Evolutionary conservation across 2,329 filamentous ascomycete species (phyloP).

Genomic region (Cladosporium phlei): DNA sequence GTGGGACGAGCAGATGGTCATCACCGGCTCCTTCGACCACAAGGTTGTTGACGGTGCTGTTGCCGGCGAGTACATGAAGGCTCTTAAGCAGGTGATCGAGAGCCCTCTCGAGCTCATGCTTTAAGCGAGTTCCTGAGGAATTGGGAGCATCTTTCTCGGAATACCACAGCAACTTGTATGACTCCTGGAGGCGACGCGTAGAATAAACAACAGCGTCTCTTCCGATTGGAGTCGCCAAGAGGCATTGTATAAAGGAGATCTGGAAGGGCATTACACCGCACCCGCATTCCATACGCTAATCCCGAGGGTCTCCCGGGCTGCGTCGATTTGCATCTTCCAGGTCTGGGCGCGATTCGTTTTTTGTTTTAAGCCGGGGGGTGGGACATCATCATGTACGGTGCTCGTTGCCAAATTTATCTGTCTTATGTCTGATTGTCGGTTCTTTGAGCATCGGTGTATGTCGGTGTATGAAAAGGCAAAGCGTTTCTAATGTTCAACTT

Average conservation of each 20-base stretch:
- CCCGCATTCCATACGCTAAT: neutral
- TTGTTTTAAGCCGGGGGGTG: neutral
- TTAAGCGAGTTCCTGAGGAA: slow-evolving; percentile 42
- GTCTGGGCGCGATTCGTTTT: neutral
- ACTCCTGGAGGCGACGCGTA: slow-evolving; percentile 1
- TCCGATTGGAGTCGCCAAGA: slow-evolving; percentile 1
- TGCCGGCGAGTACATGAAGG: slow-evolving; percentile 92
- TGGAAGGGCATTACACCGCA: neutral
- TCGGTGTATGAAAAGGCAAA: slow-evolving; percentile 10
- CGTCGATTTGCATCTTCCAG: neutral
- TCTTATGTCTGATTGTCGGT: slow-evolving; percentile 1
- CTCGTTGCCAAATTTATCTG: slow-evolving; percentile 1
- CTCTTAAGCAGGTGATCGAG: slow-evolving; percentile 96
- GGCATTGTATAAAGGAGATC: slow-evolving; percentile 8
- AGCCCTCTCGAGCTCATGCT: slow-evolving; percentile 93
- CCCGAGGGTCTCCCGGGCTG: neutral
- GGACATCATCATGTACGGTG: neutral
- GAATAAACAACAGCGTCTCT: neutral
- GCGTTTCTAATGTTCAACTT: slow-evolving; percentile 6
- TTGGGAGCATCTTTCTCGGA: slow-evolving; percentile 5
- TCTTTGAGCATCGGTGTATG: slow-evolving; percentile 7
- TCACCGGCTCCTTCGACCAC: slow-evolving; percentile 97
- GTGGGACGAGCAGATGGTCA: slow-evolving; percentile 95
- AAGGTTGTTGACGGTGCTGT: slow-evolving; percentile 97
- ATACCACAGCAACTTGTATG: neutral